phyloP scores from a whole-genome alignment of 495 filamentous ascomycete genomes.

The Poronia punctata region DNA sequence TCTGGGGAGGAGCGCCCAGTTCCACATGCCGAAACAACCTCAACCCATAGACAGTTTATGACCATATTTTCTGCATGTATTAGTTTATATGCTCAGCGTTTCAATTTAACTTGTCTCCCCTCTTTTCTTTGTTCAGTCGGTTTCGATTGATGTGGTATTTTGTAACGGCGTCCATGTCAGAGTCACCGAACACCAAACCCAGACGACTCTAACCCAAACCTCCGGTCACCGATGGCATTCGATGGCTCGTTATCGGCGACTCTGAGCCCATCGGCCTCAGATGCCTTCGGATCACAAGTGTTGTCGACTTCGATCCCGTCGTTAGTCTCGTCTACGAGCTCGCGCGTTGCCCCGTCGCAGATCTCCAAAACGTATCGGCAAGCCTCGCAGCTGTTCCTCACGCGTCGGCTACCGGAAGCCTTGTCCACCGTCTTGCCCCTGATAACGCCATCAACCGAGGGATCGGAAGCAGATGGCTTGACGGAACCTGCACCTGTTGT shows the following conservation, averaged over 20 bases:
- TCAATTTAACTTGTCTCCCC: constrained; percentile 5
- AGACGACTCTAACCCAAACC: constrained; percentile 1
- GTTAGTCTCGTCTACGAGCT: constrained; percentile 37
- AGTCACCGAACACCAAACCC: too few species aligned
- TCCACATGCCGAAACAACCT: constrained; percentile 18
- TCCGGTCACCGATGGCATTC: constrained; percentile 28
- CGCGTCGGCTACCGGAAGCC: constrained; percentile 83
- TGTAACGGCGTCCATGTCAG: constrained; percentile 12
- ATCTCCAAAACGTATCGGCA: constrained; percentile 83
- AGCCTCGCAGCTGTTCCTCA: constrained; percentile 84
- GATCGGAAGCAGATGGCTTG: constrained; percentile 26
- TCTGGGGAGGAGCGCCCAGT: constrained; percentile 12
- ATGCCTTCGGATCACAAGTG: constrained; percentile 25
- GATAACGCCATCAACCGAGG: constrained; percentile 45
- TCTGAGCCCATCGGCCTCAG: constrained; percentile 25
- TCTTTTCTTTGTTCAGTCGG: constrained; percentile 4
- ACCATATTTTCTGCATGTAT: constrained; percentile 15
- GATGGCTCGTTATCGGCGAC: constrained; percentile 33
- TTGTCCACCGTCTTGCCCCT: constrained; percentile 75
- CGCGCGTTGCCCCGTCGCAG: constrained; percentile 51
- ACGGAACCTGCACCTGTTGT: constrained; percentile 60
- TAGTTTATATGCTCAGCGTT: background rate
- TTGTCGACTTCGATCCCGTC: constrained; percentile 44
- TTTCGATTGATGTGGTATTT: constrained; percentile 8
- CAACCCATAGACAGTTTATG: background rate